phyloP scores from a whole-genome alignment of 2,329 filamentous ascomycete species.

The Stylonectria norvegica region DNA sequence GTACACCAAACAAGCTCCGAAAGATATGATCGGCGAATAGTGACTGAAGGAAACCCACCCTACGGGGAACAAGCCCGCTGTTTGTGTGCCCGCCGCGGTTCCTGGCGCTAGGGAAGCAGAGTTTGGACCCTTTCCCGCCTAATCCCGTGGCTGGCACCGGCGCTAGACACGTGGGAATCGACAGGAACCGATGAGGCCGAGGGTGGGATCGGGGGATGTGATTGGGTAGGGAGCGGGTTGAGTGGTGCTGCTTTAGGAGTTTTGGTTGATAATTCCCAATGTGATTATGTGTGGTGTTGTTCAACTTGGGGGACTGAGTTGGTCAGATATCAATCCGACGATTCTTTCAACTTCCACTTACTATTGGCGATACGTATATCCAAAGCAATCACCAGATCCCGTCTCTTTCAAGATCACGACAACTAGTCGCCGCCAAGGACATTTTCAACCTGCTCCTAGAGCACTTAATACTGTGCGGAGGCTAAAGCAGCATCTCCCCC shows the following conservation, averaged over 20 bases:
- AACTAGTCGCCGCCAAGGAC: too few species aligned
- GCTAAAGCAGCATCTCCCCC: too few species aligned
- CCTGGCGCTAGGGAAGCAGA: slow-evolving; percentile 1
- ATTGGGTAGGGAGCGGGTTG: background rate
- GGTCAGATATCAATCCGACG: background rate
- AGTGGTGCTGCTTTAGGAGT: background rate
- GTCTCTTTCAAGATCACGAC: too few species aligned
- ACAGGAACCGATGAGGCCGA: background rate
- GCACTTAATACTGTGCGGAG: too few species aligned
- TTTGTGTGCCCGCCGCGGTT: background rate
- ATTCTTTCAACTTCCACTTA: background rate
- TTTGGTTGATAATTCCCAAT: background rate
- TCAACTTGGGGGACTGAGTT: too few species aligned
- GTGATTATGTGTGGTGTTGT: too few species aligned
- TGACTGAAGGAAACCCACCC: background rate
- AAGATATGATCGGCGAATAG: too few species aligned
- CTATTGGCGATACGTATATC: too few species aligned
- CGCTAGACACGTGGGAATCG: background rate
- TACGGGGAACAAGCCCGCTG: background rate
- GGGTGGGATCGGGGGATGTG: background rate
- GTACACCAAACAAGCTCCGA: too few species aligned
- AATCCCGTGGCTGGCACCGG: background rate
- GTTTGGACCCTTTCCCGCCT: background rate
- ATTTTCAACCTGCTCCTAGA: too few species aligned
- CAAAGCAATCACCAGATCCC: too few species aligned